Percentiles rank a stretch among this genome's conserved stretches.
Conservation (phyloP, 805 yeast species). For the Komagataella pseudopastoris region DNA sequence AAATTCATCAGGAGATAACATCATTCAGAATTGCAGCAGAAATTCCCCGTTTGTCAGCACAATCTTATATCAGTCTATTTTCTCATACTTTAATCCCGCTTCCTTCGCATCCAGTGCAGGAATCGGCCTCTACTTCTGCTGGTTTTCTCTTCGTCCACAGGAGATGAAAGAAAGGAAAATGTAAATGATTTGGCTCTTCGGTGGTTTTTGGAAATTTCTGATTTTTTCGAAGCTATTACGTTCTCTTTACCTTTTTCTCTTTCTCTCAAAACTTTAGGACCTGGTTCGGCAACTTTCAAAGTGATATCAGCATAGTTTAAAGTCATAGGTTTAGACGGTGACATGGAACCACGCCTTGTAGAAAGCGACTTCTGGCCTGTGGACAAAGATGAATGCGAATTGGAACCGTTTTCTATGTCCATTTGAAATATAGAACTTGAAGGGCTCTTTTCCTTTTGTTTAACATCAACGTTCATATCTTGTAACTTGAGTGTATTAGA, state of each 20-base stretch:
- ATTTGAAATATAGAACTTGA: background rate
- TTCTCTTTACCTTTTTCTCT: background rate
- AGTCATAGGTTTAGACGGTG: background rate
- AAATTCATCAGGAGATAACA: background rate
- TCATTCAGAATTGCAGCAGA: background rate
- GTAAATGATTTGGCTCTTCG: background rate
- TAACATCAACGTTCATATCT: background rate
- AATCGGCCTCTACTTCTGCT: background rate
- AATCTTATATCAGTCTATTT: background rate
- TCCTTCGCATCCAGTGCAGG: background rate
- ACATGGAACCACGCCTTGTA: background rate
- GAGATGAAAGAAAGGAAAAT: background rate
- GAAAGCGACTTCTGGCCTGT: background rate
- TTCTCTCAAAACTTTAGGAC: background rate
- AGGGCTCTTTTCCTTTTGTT: background rate
- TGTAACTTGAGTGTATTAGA: background rate
- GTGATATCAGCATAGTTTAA: background rate
- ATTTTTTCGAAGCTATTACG: background rate
- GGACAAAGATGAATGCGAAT: background rate
- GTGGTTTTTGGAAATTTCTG: background rate
- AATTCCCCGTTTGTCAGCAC: background rate
- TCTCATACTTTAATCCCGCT: background rate
- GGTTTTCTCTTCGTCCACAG: background rate
- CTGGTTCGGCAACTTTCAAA: background rate
- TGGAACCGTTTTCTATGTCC: background rate